phyloP scores from a whole-genome alignment of 257 asterid species.

The Jacaranda copaia region DNA sequence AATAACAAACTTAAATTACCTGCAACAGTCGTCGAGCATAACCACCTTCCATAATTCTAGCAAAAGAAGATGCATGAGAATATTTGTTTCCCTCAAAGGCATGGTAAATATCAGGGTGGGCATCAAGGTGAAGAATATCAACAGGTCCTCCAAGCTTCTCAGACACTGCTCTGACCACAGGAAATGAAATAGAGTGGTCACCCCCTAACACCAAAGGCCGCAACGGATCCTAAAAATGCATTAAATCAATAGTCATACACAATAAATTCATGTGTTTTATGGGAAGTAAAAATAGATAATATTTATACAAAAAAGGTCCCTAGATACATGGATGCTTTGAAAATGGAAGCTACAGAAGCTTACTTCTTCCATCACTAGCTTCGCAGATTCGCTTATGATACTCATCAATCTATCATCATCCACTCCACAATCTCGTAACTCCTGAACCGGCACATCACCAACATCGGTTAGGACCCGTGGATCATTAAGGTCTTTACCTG shows the following conservation, averaged over 20 bases:
- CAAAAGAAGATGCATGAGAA: slow-evolving; percentile 97
- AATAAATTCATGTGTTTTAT: slow-evolving; percentile 24
- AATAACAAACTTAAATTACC: slow-evolving; percentile 47
- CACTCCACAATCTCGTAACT: slow-evolving; percentile 89
- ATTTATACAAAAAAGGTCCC: background rate
- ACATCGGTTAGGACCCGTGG: slow-evolving; percentile 88
- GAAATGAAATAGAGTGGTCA: slow-evolving; percentile 95
- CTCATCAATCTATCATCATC: slow-evolving; percentile 91
- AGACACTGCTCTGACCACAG: slow-evolving; percentile 95
- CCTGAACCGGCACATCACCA: slow-evolving; percentile 97
- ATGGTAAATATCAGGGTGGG: slow-evolving; percentile 97
- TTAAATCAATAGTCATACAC: slow-evolving; percentile 2
- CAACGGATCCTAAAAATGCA: slow-evolving; percentile 66
- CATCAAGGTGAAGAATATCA: slow-evolving; percentile 98
- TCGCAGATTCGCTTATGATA: slow-evolving; percentile 87
- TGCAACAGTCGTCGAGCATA: slow-evolving; percentile 93
- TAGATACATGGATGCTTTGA: slow-evolving; percentile 26
- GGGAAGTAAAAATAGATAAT: background rate
- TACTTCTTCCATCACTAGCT: slow-evolving; percentile 96
- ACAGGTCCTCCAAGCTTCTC: slow-evolving; percentile 98
- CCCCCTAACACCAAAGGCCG: slow-evolving; percentile 98
- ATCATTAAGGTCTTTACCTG: slow-evolving; percentile 88
- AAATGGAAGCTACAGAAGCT: slow-evolving; percentile 33
- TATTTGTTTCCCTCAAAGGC: slow-evolving; percentile 92
- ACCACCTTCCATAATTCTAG: slow-evolving; percentile 99